Evolutionary conservation across 352 stramenopile species (phyloP), one percentile per base, ranked within the genome.

Genomic region (Phytophthora lateralis): DNA sequence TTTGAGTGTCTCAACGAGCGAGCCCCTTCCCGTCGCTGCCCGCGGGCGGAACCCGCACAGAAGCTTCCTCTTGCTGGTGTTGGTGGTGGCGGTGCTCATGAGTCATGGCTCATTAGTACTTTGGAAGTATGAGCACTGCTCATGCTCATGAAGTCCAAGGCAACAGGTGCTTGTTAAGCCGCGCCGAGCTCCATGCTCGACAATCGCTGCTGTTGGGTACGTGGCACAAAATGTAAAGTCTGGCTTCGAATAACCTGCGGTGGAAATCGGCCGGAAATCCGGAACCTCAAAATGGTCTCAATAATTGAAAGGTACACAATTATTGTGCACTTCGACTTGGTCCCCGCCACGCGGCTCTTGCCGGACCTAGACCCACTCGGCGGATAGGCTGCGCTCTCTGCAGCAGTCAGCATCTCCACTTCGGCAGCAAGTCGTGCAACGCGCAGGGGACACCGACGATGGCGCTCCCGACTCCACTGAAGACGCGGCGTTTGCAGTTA

Each of bases 1-100:
- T 17, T 60, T 43, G 55, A 55, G 32, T 69, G 64, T 69, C 64
- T 69, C 64, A 72, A 57, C 17, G 54, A 44, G 53, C 27, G 20
- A 38, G 26, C 18, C 18, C 21, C 38, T 48, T 30, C 26, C 7
- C 26, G 26, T 9, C 59, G 34, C 45, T 41, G 29, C 21, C 9
- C 42, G 46, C 37, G 24, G 34, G 46, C 11, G 41, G 62, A 75
- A 75, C 17, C 37, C 29, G 63, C 66, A 43, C 30, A 27, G 66
- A 71, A 71, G 50, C 44, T 71, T 75, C 58, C n/a, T 4, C 26
- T 30, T 30, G 4, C 26, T 30, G 26, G 26, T 30, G 26, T 8
- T 30, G 26, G 26, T 30, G 26, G 26, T 30, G 26, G 6, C 26
- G 4, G 26, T 30, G 26, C 21, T 24, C 21, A 24, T 24, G 21